Evolutionary conservation across 2,329 filamentous ascomycete species (phyloP).

Genomic region (Penicillium glabrum): DNA sequence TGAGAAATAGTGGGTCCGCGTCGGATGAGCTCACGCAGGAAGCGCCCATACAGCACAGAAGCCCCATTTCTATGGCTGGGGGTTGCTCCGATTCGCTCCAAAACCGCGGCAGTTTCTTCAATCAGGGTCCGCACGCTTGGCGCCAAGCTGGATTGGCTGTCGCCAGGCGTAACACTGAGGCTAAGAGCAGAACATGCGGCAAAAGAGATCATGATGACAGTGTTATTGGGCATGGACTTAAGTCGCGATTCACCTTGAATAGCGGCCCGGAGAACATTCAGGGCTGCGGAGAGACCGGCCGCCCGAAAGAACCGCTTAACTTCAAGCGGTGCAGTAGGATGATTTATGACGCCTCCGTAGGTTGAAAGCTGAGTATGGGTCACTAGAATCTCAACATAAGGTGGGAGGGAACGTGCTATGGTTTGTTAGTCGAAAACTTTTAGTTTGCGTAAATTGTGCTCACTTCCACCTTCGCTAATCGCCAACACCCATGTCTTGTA

Average conservation of each 20-base stretch:
- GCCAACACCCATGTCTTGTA: slow-evolving; percentile 61
- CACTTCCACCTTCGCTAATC: slow-evolving; percentile 56
- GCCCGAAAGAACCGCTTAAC: slow-evolving; percentile 73
- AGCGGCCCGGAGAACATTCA: slow-evolving; percentile 73
- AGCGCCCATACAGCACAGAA: slow-evolving; percentile 60
- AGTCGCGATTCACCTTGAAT: slow-evolving; percentile 70
- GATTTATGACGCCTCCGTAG: slow-evolving; percentile 72
- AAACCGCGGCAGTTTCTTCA: slow-evolving; percentile 66
- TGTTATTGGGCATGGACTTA: slow-evolving; percentile 76
- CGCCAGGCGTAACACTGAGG: slow-evolving; percentile 60
- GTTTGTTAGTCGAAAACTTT: background rate
- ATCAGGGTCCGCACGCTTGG: slow-evolving; percentile 65
- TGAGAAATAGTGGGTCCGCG: slow-evolving; percentile 31
- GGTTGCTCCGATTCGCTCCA: slow-evolving; percentile 67
- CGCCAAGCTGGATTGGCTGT: slow-evolving; percentile 56
- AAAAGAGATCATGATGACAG: slow-evolving; percentile 76
- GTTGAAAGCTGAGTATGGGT: slow-evolving; percentile 73
- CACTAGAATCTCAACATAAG: slow-evolving; percentile 73
- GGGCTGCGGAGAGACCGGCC: slow-evolving; percentile 67
- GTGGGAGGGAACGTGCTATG: slow-evolving; percentile 52
- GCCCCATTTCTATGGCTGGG: slow-evolving; percentile 67
- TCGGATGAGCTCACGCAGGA: slow-evolving; percentile 52
- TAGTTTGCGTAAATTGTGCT: slow-evolving; percentile 8
- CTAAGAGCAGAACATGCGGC: slow-evolving; percentile 69
- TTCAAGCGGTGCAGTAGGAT: slow-evolving; percentile 67